Evolutionary conservation across 2,329 filamentous ascomycete genomes (phyloP), one percentile per base, ranked within the genome.

Genomic region (Sphaerulina musiva): DNA sequence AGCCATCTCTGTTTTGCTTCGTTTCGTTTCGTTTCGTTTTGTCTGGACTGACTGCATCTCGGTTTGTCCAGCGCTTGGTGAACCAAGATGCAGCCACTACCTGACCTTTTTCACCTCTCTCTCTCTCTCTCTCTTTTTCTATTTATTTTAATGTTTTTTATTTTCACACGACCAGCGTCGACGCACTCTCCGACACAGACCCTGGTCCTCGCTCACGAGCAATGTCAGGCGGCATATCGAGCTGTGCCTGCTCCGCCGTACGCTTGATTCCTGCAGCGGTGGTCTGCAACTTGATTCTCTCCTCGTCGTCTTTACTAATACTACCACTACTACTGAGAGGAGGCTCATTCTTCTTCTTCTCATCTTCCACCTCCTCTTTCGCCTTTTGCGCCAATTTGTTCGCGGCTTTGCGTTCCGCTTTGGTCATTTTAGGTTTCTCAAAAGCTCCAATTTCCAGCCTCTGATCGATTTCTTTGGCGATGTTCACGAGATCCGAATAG

Each of bases 391-490:
- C 62, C 6, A 62, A 60, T 7, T 58, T 64, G 43, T 69, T 69
- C 31, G 61, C 69, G 42, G 73, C 71, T 43, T 73, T 76, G 46
- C 74, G 73, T 49, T 75, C 66, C 11, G 72, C 73, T 42, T 73
- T 74, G 8, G 70, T 72, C 46, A 80, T 77, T 55, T 71, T 73
- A 7, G 77, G 74, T 53, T 80, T 77, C 38, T 66, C 66, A 34
- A 67, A 68, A 5, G 60, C 60, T 14, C 65, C 67, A 51, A 89
- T 75, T 12, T 79, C 81, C 11, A 89, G 72, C 32, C 77, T 74
- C 51, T 76, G 69, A 66, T 96, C 91, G 3, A 85, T 76, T 6
- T 81, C 79, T 43, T 75, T 76, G 0, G 91, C 91, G 56, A 76
- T 72, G 32, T 82, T 79, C 17, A 82, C 64, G 43, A 95, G 70